Evolutionary conservation across 345 rosid species (phyloP), one percentile per base, ranked within the genome.

Genomic region (Heritiera fomes): DNA sequence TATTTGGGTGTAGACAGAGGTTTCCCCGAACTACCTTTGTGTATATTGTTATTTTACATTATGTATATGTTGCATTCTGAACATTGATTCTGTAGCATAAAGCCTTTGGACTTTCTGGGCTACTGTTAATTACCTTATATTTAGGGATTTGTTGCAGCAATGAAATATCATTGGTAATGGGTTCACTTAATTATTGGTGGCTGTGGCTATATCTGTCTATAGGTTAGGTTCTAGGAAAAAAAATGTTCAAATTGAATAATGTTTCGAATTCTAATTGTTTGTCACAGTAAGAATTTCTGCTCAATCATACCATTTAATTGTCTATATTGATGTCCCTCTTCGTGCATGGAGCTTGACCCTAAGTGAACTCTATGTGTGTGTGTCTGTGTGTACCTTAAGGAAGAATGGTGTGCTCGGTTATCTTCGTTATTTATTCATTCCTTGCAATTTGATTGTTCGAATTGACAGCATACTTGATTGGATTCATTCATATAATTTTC

Each of bases 21-120:
- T 52, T 71, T 23, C 46, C 12, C 28, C 2, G 7, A 50, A 71
- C 23, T 50, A 23, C 60, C 41, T 13, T 28, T 28, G 17, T 50
- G 20, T 71, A 14, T 8, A 15, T 50, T 71, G 61, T 15, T 71
- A 23, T 50, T 50, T 71, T 30, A 52, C 43, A 50, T 50, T 23
- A 50, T 50, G 2, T 15, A 15, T 71, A 8, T 71, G 75, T 52
- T 50, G 47, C 62, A 53, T 72, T 72, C n/a, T 53, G 62, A 53
- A 34, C 13, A 34, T 52, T 34, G 14, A 52, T 72, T 72, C 62
- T 32, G 30, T 34, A 1, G 5, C 46, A 18, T 72, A 34, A 72
- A 7, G 46, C 61, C 38, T 52, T 52, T 8, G 46, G 10, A 47
- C 56, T 18, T 20, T 41, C 28, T 23, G 38, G 73, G 40, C 56